Percentiles rank a stretch among this genome's conserved stretches.
Evolutionary conservation across 345 rosid species (phyloP).

Genomic region (Eutrema heterophyllum): DNA sequence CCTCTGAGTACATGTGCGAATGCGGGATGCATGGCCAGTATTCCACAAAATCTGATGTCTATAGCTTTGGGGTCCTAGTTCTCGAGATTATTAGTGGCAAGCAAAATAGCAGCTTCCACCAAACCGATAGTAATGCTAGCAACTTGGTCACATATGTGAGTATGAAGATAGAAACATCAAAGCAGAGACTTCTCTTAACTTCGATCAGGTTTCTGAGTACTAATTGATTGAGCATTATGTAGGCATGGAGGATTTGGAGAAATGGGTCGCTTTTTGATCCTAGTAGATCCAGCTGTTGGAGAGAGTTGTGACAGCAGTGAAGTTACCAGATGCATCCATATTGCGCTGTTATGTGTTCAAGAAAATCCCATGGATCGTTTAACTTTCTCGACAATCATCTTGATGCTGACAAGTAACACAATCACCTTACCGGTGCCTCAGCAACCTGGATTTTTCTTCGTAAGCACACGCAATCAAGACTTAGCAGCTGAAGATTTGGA

Average conservation of each 20-base stretch:
- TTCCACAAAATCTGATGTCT: no score
- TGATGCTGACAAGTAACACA: neutral
- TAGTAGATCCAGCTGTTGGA: neutral
- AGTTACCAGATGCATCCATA: conserved; percentile 2
- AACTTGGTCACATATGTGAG: neutral
- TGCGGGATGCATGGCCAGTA: no score
- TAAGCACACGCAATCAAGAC: no score
- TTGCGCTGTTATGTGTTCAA: neutral
- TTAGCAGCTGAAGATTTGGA: no score
- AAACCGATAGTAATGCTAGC: neutral
- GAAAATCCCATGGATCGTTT: neutral
- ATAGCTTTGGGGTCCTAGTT: conserved; percentile 15
- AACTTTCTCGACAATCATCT: neutral
- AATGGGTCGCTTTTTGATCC: neutral
- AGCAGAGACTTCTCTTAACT: neutral
- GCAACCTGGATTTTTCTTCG: no score
- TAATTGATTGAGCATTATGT: no score
- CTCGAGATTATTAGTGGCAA: conserved; percentile 30
- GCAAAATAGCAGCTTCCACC: conserved; percentile 13
- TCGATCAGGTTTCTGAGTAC: no score
- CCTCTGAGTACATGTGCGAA: no score
- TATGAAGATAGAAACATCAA: neutral
- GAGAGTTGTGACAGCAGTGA: neutral
- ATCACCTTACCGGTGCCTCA: no score
- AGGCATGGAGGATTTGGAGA: neutral